A percentile compares a stretch with the other conserved stretches of the same genome.
Evolutionary conservation across 75 land plant species (phyloP).

Genomic region (Sequoia sempervirens): DNA sequence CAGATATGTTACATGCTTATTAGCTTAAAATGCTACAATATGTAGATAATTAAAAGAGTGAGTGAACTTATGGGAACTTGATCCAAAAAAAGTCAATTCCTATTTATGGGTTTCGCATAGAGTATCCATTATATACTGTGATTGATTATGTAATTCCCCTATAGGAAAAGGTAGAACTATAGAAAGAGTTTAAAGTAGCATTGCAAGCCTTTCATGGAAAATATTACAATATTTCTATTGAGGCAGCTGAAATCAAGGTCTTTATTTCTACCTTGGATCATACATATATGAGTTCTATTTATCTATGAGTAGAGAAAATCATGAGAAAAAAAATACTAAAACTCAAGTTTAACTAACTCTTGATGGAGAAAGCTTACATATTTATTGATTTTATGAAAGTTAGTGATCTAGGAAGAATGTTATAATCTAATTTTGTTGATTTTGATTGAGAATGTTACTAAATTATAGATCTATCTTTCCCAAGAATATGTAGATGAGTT

Average conservation of each 20-base stretch:
- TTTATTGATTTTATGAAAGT: background rate
- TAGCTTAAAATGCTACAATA: background rate
- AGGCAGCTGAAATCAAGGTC: conserved; percentile 73
- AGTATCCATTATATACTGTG: background rate
- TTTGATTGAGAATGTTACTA: background rate
- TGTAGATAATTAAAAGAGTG: background rate
- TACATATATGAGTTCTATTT: background rate
- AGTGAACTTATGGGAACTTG: background rate
- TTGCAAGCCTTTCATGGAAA: conserved; percentile 67
- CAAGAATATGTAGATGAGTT: conserved; percentile 8
- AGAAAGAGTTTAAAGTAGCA: conserved; percentile 47
- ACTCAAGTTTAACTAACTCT: background rate
- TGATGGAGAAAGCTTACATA: background rate
- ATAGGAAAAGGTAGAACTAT: conserved; percentile 38
- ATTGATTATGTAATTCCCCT: background rate
- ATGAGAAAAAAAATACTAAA: background rate
- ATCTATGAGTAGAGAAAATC: background rate
- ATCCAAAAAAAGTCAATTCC: background rate
- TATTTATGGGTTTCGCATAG: background rate
- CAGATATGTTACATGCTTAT: background rate
- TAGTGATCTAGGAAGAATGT: background rate
- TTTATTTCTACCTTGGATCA: background rate
- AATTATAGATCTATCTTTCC: background rate
- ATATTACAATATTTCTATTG: conserved; percentile 53
- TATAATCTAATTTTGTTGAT: background rate